Base-by-base conservation (phyloP, 2,329 filamentous ascomycete genomes). In the Scytalidium lignicola region DNA sequence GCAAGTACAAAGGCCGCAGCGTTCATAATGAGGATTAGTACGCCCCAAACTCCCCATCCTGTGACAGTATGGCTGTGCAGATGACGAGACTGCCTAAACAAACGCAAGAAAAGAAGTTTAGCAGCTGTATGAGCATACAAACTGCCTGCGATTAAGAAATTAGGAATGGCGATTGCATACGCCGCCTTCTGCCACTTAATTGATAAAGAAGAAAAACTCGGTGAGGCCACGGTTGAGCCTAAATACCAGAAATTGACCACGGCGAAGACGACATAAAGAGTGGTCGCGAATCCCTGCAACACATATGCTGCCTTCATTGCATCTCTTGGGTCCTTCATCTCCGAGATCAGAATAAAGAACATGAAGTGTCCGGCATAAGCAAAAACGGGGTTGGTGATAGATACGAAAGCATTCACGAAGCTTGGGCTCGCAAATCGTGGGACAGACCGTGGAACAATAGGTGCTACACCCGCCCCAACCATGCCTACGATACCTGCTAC, bases 101-200 rank as follows among this genome's bases (percentile, higher is more conserved):
- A 62, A 28, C 83, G 76, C 3, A 80, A 67, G 58, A 85, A 88
- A 51, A 86, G 70, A 57, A 84, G 83, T 60, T 85, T 85, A 48
- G 74, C 74, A 2, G 81, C 82, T 2, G 88, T 79, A 50, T 83
- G 79, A 12, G 78, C 82, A 61, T 86, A 83, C 54, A 88, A 83
- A 10, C 87, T 82, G 44, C 84, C 85, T 0, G 84, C 82, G 43
- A 88, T 79, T 46, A 88, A 71, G 53, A 88, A 88, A 2, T 82
- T 86, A 1, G 83, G 84, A 3, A 84, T 73, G 0, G 84, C 84
- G 52, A 88, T 71, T 18, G 80, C 83, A 67, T 82, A 88, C 15
- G 83, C 82, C 12, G 84, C 70, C 60, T 86, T 86, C 20, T 76
- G 73, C 46, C 87, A 68, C 0, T 74, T 61, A 1, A 63, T 62